Conservation (phyloP, 2,329 filamentous ascomycete species). For the Clonostachys rhizophaga region DNA sequence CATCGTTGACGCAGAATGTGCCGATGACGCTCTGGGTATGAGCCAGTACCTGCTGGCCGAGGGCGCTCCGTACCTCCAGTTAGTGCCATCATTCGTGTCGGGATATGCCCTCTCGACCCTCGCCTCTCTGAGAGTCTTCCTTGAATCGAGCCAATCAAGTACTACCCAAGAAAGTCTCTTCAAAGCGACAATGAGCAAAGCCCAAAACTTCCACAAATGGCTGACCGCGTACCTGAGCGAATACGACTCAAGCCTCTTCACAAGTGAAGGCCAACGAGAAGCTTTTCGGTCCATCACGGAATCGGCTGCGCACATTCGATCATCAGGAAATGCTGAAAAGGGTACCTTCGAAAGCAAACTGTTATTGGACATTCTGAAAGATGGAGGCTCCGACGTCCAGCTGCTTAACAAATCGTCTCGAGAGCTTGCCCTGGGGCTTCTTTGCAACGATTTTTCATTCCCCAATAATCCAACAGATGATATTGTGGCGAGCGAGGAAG, state of each 20-base stretch:
- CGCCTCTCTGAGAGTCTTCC: slow-evolving; percentile 71
- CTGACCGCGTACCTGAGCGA: slow-evolving; percentile 63
- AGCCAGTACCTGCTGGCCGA: slow-evolving; percentile 75
- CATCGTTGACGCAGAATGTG: slow-evolving; percentile 78
- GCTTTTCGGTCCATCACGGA: slow-evolving; percentile 65
- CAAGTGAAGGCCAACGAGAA: slow-evolving; percentile 38
- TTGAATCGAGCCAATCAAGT: slow-evolving; percentile 69
- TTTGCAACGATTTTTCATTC: slow-evolving; percentile 71
- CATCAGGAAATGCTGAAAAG: slow-evolving; percentile 63
- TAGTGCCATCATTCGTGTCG: slow-evolving; percentile 70
- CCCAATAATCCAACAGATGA: slow-evolving; percentile 45
- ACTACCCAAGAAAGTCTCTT: slow-evolving; percentile 85
- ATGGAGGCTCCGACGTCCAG: slow-evolving; percentile 56
- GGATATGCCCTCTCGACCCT: slow-evolving; percentile 77
- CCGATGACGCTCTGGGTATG: slow-evolving; percentile 84
- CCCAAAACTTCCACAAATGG: slow-evolving; percentile 74
- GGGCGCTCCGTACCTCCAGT: slow-evolving; percentile 60
- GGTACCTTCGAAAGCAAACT: slow-evolving; percentile 75
- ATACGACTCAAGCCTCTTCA: slow-evolving; percentile 53
- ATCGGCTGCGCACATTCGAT: slow-evolving; percentile 63
- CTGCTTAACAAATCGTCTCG: slow-evolving; percentile 69
- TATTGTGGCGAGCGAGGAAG: slow-evolving; percentile 62
- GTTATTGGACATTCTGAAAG: slow-evolving; percentile 73
- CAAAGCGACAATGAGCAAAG: slow-evolving; percentile 69
- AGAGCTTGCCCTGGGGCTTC: slow-evolving; percentile 63